These are phyloP conservation scores for Sordariomycetes sp. DNA, from an alignment of 2,329 filamentous ascomycete species.

Conservation along the genomic window DNA sequence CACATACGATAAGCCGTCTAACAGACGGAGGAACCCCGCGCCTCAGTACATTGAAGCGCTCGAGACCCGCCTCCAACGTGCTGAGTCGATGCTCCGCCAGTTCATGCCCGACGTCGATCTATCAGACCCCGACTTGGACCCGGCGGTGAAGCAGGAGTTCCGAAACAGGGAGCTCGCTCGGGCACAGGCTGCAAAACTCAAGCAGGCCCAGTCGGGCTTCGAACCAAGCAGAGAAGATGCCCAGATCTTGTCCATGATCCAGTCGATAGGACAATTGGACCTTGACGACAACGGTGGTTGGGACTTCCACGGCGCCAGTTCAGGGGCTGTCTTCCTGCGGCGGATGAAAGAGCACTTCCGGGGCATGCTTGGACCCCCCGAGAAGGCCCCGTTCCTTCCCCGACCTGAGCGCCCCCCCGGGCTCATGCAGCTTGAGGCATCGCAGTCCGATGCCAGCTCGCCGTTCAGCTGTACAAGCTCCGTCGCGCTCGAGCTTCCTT, in stretches of 20 bases:
- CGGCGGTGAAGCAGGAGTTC: constrained; percentile 58
- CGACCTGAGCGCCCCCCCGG: constrained; percentile 32
- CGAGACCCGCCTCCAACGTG: constrained; percentile 69
- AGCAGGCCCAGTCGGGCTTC: neutral
- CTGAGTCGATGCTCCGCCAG: constrained; percentile 65
- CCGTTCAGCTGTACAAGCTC: constrained; percentile 41
- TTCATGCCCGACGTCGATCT: constrained; percentile 77
- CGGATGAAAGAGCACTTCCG: constrained; percentile 82
- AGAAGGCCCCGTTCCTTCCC: constrained; percentile 45
- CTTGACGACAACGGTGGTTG: constrained; percentile 83
- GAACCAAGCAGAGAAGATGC: constrained; percentile 31
- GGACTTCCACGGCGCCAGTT: constrained; percentile 92
- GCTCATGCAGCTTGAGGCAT: constrained; percentile 53
- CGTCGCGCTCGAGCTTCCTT: constrained; percentile 55
- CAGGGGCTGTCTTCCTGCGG: constrained; percentile 76
- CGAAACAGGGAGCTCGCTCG: constrained; percentile 39
- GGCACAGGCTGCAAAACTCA: constrained; percentile 22
- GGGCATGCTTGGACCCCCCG: constrained; percentile 54
- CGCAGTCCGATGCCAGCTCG: constrained; percentile 49
- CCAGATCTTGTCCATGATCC: constrained; percentile 86
- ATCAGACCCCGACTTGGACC: constrained; percentile 72
- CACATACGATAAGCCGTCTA: constrained; percentile 91
- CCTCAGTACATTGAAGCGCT: constrained; percentile 89
- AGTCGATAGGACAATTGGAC: constrained; percentile 80
- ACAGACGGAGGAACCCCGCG: constrained; percentile 77